Evolutionary conservation across 305 asterid species (phyloP), one percentile per base, ranked within the genome.

Genomic region (Fraxinus sp.): DNA sequence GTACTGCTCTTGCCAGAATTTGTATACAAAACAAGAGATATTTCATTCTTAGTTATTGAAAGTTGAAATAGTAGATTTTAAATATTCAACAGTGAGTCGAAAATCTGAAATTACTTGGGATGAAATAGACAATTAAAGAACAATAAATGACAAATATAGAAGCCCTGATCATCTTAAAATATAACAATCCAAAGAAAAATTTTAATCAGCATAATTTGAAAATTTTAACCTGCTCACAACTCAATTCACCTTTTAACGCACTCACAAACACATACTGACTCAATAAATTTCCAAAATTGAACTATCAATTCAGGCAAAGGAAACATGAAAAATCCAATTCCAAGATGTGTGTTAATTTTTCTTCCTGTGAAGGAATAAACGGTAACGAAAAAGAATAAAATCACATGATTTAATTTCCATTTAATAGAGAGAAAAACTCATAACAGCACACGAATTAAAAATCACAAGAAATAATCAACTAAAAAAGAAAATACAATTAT

Each of bases 241-340:
- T 64, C 33, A 64, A 64, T 20, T 64, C 35, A 64, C 72, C 33
- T 64, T 80, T 62, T 80, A 24, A 75, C 62, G 70, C 59, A 74
- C 4, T 70, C 5, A 79, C 13, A 57, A 37, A 32, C 18, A 72
- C 68, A 81, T 22, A 18, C 14, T 35, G 16, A 57, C 8, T 78
- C 52, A 64, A 36, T 26, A 35, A 68, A 68, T 68, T 68, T 28
- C 74, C 74, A 68, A 68, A 68, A 11, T 4, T 66, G 36, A 24
- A 32, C 76, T 32, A 32, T 14, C 41, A 71, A 30, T 71, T 71
- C 44, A 7, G 18, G n/a, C 24, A 2, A 30, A 71, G 22, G 11
- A 71, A 71, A 71, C 76, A 32, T 32, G 24, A 70, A 71, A 49
- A 71, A 71, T 71, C 41, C 39, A 30, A 71, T 71, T 71, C 44